phyloP scores from a whole-genome alignment of 352 stramenopile species.

The Discostella stelligera region DNA sequence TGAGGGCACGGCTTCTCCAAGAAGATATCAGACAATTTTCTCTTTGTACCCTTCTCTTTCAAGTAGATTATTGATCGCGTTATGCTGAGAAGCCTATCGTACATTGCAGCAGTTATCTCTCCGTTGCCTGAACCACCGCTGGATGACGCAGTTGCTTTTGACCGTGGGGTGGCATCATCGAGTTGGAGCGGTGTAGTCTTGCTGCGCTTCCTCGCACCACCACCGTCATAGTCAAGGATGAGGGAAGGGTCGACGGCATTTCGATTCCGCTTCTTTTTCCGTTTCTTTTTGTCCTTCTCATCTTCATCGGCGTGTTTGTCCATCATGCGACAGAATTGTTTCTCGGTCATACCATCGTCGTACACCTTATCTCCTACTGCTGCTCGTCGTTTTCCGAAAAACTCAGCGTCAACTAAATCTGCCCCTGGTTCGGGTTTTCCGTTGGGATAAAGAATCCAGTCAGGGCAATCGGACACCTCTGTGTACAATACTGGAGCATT shows the following conservation, averaged over 20 bases:
- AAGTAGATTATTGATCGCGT: slow-evolving; percentile 74
- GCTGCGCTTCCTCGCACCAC: slow-evolving; percentile 36
- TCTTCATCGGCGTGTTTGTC: slow-evolving; percentile 77
- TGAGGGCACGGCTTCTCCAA: slow-evolving; percentile 77
- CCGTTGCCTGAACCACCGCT: slow-evolving; percentile 29
- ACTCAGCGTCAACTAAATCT: slow-evolving; percentile 42
- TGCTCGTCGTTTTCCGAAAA: slow-evolving; percentile 64
- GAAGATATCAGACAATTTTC: slow-evolving; percentile 80
- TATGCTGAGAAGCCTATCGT: slow-evolving; percentile 75
- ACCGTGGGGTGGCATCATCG: slow-evolving; percentile 19
- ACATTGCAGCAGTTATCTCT: slow-evolving; percentile 65
- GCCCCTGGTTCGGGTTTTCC: slow-evolving; percentile 46
- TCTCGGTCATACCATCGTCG: slow-evolving; percentile 83
- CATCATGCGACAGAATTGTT: slow-evolving; percentile 83
- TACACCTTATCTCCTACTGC: slow-evolving; percentile 67
- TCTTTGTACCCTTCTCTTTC: slow-evolving; percentile 76
- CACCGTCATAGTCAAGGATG: slow-evolving; percentile 45
- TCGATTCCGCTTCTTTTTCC: slow-evolving; percentile 58
- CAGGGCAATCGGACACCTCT: slow-evolving; percentile 67
- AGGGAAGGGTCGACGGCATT: slow-evolving; percentile 51
- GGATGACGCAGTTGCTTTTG: slow-evolving; percentile 23
- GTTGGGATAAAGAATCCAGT: slow-evolving; percentile 80
- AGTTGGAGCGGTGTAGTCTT: slow-evolving; percentile 39
- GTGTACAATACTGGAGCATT: slow-evolving; percentile 55
- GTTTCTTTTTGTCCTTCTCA: slow-evolving; percentile 63